Conservation (phyloP, 441 rosid species). For the Flueggea neowawraea region DNA sequence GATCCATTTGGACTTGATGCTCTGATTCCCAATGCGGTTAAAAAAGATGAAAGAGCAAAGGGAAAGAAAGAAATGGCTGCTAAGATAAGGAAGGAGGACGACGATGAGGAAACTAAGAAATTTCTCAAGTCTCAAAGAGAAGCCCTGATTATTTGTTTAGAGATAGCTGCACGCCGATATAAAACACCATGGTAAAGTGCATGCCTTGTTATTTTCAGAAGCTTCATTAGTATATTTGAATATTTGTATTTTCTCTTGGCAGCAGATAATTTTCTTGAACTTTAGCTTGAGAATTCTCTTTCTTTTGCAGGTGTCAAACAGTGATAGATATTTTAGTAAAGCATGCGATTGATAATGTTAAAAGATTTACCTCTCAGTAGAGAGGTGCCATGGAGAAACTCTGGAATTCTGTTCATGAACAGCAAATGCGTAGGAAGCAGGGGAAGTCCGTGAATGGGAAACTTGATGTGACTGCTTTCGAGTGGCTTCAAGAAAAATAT, state of each 20-base stretch:
- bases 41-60: constrained; percentile 57
- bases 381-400: constrained; percentile 85
- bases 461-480: constrained; percentile 88
- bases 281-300: neutral
- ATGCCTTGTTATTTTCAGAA: neutral
- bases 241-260: neutral
- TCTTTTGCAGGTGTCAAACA: constrained; percentile 79
- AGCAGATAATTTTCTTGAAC: neutral
- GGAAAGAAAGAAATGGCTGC: constrained; percentile 41
- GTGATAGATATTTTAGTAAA: constrained; percentile 93
- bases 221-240: neutral
- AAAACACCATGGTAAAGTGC: constrained; percentile 71
- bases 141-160: constrained; percentile 79
- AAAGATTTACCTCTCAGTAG: constrained; percentile 73
- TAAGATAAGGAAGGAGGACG: constrained; percentile 45
- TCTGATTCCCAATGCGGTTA: constrained; percentile 44
- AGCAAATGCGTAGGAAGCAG: constrained; percentile 75
- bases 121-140: constrained; percentile 74
- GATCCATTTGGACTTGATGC: constrained; percentile 97
- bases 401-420: constrained; percentile 86
- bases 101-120: constrained; percentile 46
- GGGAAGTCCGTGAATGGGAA: constrained; percentile 90
- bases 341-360: constrained; percentile 76
- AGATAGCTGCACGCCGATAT: constrained; percentile 88
- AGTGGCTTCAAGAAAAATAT: constrained; percentile 83